Percentiles rank a stretch among this genome's conserved stretches.
phyloP scores from a whole-genome alignment of 1,284 basidiomycete species.

The Cutaneotrichosporon sp. region DNA sequence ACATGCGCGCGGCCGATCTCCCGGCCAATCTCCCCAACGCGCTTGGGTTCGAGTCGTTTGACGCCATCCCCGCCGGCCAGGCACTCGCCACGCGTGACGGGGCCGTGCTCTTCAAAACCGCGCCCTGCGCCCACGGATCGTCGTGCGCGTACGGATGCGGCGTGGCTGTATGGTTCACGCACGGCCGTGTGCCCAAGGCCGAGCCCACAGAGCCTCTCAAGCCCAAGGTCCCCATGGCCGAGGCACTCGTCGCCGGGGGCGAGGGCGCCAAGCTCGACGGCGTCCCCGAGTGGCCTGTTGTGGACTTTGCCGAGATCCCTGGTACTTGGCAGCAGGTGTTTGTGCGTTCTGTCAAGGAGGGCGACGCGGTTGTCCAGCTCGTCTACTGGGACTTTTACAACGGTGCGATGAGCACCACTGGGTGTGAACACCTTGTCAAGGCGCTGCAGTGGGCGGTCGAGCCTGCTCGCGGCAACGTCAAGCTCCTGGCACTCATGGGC shows the following conservation, averaged over 20 bases:
- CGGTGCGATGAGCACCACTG: constrained; percentile 49
- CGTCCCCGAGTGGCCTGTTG: constrained; percentile 45
- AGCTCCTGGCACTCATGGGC: constrained; percentile 47
- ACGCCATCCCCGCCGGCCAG: constrained; percentile 35
- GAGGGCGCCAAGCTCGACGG: constrained; percentile 32
- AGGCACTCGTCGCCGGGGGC: constrained; percentile 41
- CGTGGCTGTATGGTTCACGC: constrained; percentile 49
- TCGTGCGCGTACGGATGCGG: constrained; percentile 28
- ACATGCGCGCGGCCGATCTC: constrained; percentile 24
- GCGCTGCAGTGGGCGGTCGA: constrained; percentile 45
- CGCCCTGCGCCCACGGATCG: constrained; percentile 8
- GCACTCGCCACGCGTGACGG: constrained; percentile 48
- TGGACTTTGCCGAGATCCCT: constrained; percentile 26
- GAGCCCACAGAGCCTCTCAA: constrained; percentile 41
- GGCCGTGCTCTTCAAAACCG: constrained; percentile 49
- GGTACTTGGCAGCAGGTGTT: constrained; percentile 51
- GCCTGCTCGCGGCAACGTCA: constrained; percentile 40
- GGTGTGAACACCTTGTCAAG: constrained; percentile 45
- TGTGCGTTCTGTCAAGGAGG: constrained; percentile 42
- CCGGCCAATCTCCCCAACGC: constrained; percentile 22
- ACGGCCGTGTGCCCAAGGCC: constrained; percentile 48
- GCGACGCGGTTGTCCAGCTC: constrained; percentile 37
- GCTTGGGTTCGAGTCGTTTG: constrained; percentile 15
- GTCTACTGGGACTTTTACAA: constrained; percentile 52
- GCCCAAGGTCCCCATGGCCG: constrained; percentile 48